These are phyloP conservation scores for Alternaria dauci DNA, from an alignment of 2,329 filamentous ascomycete species.

Conservation along the genomic window DNA sequence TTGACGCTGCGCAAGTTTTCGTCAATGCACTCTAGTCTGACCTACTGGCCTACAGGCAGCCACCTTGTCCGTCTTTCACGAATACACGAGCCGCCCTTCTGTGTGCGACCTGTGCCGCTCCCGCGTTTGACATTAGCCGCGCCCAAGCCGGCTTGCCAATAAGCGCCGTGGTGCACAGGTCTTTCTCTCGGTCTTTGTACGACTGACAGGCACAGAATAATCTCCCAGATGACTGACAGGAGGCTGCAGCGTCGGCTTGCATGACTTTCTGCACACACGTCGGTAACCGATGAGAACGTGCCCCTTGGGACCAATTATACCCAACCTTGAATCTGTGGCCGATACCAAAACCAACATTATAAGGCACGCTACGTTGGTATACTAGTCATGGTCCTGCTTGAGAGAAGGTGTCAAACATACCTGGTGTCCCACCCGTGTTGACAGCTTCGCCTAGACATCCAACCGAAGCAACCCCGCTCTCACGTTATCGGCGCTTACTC, in stretches of 20 bases:
- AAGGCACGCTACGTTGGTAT: conserved; percentile 1
- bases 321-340: background rate
- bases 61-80: conserved; percentile 11
- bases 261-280: background rate
- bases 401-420: conserved; percentile 6
- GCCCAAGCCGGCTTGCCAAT: conserved; percentile 17
- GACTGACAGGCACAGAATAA: conserved; percentile 11
- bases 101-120: conserved; percentile 18
- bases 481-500: conserved; percentile 37
- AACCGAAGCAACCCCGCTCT: conserved; percentile 23
- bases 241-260: conserved; percentile 12
- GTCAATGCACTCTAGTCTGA: background rate
- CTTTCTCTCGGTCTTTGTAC: conserved; percentile 7
- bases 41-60: conserved; percentile 5
- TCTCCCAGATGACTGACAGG: conserved; percentile 11
- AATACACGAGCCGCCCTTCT: conserved; percentile 6
- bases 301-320: background rate
- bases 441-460: conserved; percentile 10
- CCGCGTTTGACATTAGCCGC: conserved; percentile 30
- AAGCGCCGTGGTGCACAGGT: conserved; percentile 15
- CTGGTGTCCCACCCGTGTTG: conserved; percentile 6
- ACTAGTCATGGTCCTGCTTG: conserved; percentile 4
- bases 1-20: conserved; percentile 3
- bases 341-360: background rate
- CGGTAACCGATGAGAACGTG: background rate